Percentiles rank a stretch among this genome's conserved stretches.
phyloP scores from a whole-genome alignment of 768 basidiomycete genomes.

The Boletus rufocinnamomeus region DNA sequence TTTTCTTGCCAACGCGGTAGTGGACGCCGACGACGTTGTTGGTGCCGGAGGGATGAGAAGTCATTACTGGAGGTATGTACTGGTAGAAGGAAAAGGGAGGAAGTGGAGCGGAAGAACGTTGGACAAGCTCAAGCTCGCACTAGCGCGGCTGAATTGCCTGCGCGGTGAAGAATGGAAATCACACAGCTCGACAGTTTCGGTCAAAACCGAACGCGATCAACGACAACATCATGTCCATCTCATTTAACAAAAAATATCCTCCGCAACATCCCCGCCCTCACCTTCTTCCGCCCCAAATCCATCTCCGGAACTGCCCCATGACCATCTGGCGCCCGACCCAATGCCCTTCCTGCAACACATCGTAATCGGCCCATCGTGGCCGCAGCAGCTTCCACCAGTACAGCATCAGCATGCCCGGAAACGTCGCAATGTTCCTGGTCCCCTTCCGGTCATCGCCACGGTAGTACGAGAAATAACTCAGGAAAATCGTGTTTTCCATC shows the following conservation, averaged over 20 bases:
- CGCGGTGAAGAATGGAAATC: constrained; percentile 35
- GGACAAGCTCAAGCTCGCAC: constrained; percentile 8
- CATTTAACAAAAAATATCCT: constrained; percentile 8
- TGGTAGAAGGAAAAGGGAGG: constrained; percentile 15
- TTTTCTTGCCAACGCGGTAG: constrained; percentile 98
- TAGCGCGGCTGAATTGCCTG: constrained; percentile 34
- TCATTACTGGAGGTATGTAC: constrained; percentile 43
- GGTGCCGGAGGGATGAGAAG: constrained; percentile 56
- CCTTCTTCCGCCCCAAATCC: constrained; percentile 4
- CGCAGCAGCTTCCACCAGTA: constrained; percentile 1
- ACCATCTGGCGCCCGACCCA: constrained; percentile 23
- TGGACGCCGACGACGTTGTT: constrained; percentile 92
- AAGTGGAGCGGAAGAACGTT: neutral
- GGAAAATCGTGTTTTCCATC: constrained; percentile 37
- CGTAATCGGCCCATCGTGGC: neutral
- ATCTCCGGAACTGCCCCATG: constrained; percentile 12
- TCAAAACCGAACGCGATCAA: constrained; percentile 27
- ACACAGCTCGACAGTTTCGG: constrained; percentile 21
- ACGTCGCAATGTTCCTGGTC: neutral
- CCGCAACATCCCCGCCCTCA: constrained; percentile 24
- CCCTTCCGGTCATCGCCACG: constrained; percentile 35
- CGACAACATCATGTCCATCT: too few species aligned
- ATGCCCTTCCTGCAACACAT: neutral
- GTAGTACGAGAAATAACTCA: constrained; percentile 46
- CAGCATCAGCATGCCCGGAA: neutral